These are phyloP conservation scores for Pseudoscleropodium purum DNA, from an alignment of 225 moss, liverwort and hornwort species.

Conservation along the genomic window DNA sequence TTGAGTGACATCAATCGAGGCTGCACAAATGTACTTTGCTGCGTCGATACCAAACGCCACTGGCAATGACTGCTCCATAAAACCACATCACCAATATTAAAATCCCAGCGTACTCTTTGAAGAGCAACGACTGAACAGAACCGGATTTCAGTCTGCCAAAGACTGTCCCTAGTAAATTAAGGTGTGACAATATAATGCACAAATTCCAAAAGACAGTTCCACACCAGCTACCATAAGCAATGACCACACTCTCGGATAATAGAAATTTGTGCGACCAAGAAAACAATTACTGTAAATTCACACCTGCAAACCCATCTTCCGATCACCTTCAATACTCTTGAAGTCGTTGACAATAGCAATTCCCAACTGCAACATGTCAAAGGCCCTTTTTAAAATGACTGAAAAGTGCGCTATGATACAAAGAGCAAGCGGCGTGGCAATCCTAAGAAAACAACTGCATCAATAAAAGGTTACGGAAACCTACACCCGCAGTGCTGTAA, in stretches of 20 bases:
- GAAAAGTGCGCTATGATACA: neutral
- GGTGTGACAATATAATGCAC: neutral
- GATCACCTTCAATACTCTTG: constrained; percentile 95
- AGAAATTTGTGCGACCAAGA: neutral
- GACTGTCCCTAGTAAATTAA: neutral
- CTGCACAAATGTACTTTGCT: constrained; percentile 96
- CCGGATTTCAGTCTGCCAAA: neutral
- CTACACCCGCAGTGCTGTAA: constrained; percentile 95
- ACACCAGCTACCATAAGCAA: neutral
- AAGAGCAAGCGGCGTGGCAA: neutral
- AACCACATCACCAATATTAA: neutral
- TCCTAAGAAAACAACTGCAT: neutral
- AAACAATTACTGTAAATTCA: neutral
- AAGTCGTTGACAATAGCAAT: constrained; percentile 98
- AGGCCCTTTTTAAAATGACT: neutral
- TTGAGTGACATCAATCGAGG: constrained; percentile 86
- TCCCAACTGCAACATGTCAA: constrained; percentile 54
- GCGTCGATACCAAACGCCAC: constrained; percentile 92
- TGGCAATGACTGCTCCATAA: constrained; percentile 69
- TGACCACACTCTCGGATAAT: neutral
- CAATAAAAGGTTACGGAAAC: neutral
- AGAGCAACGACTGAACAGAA: neutral
- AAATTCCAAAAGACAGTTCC: neutral
- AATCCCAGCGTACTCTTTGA: neutral
- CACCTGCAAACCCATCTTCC: constrained; percentile 91